phyloP scores from a whole-genome alignment of 208 protist genomes.

The Leptomonas seymouri region DNA sequence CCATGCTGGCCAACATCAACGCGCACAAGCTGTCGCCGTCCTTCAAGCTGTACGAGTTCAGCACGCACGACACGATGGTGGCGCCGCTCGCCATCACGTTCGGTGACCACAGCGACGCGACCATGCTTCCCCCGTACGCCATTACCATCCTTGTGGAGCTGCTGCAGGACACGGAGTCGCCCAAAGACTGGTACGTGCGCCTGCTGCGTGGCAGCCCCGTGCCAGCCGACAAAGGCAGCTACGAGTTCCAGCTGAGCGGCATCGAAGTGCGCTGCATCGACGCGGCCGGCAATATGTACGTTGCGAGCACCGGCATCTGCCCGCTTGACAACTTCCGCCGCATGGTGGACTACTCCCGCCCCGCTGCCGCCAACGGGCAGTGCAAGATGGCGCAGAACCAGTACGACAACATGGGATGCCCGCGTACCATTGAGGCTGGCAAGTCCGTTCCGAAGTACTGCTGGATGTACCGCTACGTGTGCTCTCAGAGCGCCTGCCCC shows the following conservation, averaged over 20 bases:
- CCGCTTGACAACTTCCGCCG: conserved; percentile 58
- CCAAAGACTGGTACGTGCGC: conserved; percentile 47
- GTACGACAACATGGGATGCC: conserved; percentile 48
- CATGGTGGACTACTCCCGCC: conserved; percentile 56
- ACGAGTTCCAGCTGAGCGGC: conserved; percentile 36
- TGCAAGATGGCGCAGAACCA: conserved; percentile 34
- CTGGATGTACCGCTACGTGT: conserved; percentile 48
- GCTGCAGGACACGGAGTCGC: conserved; percentile 49
- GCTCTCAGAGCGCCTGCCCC: conserved; percentile 28
- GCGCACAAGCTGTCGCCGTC: conserved; percentile 37
- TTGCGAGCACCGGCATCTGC: conserved; percentile 45
- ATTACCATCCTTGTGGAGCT: conserved; percentile 63
- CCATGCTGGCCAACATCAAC: conserved; percentile 54
- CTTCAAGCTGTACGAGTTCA: conserved; percentile 71
- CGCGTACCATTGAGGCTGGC: conserved; percentile 21
- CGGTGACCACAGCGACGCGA: conserved; percentile 44
- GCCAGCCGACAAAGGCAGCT: conserved; percentile 30
- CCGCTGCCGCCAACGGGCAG: conserved; percentile 33
- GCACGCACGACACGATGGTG: conserved; percentile 61
- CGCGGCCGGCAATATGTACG: conserved; percentile 32
- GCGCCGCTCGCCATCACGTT: conserved; percentile 50
- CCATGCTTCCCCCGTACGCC: conserved; percentile 50
- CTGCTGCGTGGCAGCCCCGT: conserved; percentile 53
- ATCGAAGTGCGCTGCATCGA: conserved; percentile 54
- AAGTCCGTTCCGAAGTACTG: conserved; percentile 39